Percentiles rank a stretch among this genome's conserved stretches.
phyloP scores from a whole-genome alignment of 2,329 filamentous ascomycete genomes.

The Penicillium sp. region DNA sequence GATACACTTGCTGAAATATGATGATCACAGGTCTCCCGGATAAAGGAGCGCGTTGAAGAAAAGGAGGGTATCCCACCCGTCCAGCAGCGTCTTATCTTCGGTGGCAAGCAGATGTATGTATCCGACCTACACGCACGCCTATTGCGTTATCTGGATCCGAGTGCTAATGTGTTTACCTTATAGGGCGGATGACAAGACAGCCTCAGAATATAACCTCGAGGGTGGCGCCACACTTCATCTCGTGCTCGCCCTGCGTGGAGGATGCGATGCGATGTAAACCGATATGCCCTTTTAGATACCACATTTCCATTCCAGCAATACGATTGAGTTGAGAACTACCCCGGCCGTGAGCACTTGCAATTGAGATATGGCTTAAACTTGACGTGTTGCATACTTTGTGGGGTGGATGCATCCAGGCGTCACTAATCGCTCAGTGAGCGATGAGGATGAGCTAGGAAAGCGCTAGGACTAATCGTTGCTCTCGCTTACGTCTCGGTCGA shows the following conservation, averaged over 20 bases:
- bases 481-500: no score
- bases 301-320: slow-evolving; percentile 6
- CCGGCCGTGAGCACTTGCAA: not conserved
- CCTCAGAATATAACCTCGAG: slow-evolving; percentile 84
- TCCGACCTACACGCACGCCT: not conserved
- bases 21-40: slow-evolving; percentile 73
- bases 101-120: slow-evolving; percentile 92
- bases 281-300: slow-evolving; percentile 17
- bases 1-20: not conserved
- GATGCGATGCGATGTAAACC: slow-evolving; percentile 37
- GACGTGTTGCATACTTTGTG: not conserved
- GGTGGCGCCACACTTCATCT: slow-evolving; percentile 92
- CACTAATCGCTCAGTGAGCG: not conserved
- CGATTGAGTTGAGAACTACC: not conserved
- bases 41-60: slow-evolving; percentile 99
- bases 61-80: slow-evolving; percentile 98
- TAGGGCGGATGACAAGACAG: slow-evolving; percentile 94
- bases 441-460: not conserved
- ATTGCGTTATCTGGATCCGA: not conserved
- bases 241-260: slow-evolving; percentile 89
- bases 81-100: slow-evolving; percentile 93
- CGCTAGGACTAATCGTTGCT: not conserved
- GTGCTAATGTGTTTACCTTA: not conserved
- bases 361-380: not conserved
- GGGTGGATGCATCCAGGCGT: not conserved